phyloP scores from a whole-genome alignment of 768 basidiomycete genomes.

The Russula earlei region DNA sequence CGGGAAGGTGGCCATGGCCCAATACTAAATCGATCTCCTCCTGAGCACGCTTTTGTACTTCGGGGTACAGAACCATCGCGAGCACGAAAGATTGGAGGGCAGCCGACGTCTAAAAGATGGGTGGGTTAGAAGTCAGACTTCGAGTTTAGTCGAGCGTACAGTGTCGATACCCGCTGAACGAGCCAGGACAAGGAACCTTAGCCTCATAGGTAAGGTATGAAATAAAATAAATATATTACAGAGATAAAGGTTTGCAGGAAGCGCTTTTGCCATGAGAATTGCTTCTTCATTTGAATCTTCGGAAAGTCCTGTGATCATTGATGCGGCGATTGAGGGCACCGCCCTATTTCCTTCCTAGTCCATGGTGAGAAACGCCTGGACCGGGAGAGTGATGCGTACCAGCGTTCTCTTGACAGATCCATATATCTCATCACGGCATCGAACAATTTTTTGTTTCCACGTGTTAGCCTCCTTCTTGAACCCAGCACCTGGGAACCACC shows the following conservation, averaged over 20 bases:
- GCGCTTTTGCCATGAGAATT: neutral
- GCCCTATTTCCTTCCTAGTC: slow-evolving; percentile 2
- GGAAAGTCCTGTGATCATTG: neutral
- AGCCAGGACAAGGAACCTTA: neutral
- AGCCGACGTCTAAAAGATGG: slow-evolving; percentile 20
- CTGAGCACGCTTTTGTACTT: slow-evolving; percentile 25
- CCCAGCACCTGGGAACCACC: slow-evolving; percentile 25
- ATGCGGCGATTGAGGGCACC: slow-evolving; percentile 1
- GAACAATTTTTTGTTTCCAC: slow-evolving; percentile 15
- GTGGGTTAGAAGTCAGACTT: no score
- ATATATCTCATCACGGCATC: slow-evolving; percentile 21
- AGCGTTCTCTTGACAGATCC: slow-evolving; percentile 20
- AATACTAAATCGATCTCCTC: slow-evolving; percentile 25
- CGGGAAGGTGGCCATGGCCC: neutral
- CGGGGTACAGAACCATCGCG: slow-evolving; percentile 27
- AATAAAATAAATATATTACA: neutral
- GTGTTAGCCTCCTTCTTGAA: slow-evolving; percentile 21
- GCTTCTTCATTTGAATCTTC: slow-evolving; percentile 6
- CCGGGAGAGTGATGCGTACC: slow-evolving; percentile 7
- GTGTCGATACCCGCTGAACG: slow-evolving; percentile 7
- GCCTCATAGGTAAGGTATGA: neutral
- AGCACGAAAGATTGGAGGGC: slow-evolving; percentile 23
- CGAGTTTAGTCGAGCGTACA: neutral
- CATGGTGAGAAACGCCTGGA: neutral
- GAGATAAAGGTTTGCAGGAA: slow-evolving; percentile 7